A percentile compares a stretch with the other conserved stretches of the same genome.
phyloP scores from a whole-genome alignment of 2,329 filamentous ascomycete species.

The Helotiales sp. region DNA sequence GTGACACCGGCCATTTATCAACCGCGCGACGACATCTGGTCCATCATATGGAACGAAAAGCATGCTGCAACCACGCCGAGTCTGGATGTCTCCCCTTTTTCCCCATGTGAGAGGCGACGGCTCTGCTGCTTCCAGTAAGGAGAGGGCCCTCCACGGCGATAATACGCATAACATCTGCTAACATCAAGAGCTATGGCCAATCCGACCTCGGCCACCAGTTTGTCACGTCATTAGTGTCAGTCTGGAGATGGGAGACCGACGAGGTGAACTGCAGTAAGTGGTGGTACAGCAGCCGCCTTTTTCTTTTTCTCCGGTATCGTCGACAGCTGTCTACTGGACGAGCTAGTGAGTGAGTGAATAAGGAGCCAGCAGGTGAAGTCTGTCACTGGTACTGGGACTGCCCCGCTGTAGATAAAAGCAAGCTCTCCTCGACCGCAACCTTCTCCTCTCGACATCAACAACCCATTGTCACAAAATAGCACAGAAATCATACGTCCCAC shows the following conservation, averaged over 20 bases:
- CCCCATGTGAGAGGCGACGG: not conserved
- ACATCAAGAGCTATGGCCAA: not conserved
- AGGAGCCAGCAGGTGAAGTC: no score
- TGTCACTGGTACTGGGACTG: no score
- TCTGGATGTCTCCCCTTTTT: no score
- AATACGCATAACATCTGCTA: not conserved
- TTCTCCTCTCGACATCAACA: not conserved
- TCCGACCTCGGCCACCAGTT: not conserved
- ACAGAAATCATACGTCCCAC: slow-evolving; percentile 1
- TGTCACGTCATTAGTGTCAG: not conserved
- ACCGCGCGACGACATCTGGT: not conserved
- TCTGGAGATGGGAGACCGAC: not conserved
- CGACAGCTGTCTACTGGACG: not conserved
- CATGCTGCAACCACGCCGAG: no score
- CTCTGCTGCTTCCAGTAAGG: not conserved
- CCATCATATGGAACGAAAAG: no score
- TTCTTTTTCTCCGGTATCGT: slow-evolving; percentile 1
- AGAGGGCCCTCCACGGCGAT: not conserved
- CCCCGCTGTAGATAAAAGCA: slow-evolving; percentile 5
- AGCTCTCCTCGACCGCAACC: not conserved
- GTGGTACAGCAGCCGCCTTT: not conserved
- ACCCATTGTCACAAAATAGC: not conserved
- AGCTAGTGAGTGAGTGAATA: not conserved
- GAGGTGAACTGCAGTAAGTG: not conserved
- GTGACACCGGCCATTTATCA: slow-evolving; percentile 30